These are phyloP conservation scores for Mesembryanthemum crystallinum DNA, from an alignment of 148 eudicot species.

Conservation along the genomic window DNA sequence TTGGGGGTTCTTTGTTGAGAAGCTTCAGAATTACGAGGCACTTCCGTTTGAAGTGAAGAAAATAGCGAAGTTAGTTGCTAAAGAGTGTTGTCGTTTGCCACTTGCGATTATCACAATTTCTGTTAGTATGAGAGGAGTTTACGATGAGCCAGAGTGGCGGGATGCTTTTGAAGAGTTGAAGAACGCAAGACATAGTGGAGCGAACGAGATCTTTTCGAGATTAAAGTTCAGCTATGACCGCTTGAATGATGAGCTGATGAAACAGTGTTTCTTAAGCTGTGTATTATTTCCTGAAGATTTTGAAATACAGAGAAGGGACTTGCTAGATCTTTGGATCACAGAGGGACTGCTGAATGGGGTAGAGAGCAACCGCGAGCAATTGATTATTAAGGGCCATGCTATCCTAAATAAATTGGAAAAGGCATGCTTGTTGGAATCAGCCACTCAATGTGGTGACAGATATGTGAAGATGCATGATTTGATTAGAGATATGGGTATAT, in stretches of 20 bases:
- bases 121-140: conserved; percentile 13
- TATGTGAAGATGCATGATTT: conserved; percentile 17
- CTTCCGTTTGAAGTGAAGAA: neutral
- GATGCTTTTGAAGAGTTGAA: conserved; percentile 13
- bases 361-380: conserved; percentile 5
- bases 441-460: too few relatives aligned
- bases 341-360: conserved; percentile 18
- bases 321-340: too few relatives aligned
- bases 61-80: conserved; percentile 2
- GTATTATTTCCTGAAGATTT: conserved; percentile 30
- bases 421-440: conserved; percentile 15
- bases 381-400: conserved; percentile 23
- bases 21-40: neutral
- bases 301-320: too few relatives aligned
- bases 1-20: conserved; percentile 6
- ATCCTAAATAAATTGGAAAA: conserved; percentile 30
- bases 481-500: conserved; percentile 8
- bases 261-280: conserved; percentile 32
- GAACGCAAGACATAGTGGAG: conserved; percentile 1
- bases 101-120: conserved; percentile 21
- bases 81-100: conserved; percentile 19
- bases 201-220: conserved; percentile 13
- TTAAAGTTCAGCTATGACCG: conserved; percentile 28
- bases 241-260: conserved; percentile 16
- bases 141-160: conserved; percentile 17